These are phyloP conservation scores for Tetrahymena elliotti DNA, from an alignment of 73 alveolate genomes.

Conservation along the genomic window DNA sequence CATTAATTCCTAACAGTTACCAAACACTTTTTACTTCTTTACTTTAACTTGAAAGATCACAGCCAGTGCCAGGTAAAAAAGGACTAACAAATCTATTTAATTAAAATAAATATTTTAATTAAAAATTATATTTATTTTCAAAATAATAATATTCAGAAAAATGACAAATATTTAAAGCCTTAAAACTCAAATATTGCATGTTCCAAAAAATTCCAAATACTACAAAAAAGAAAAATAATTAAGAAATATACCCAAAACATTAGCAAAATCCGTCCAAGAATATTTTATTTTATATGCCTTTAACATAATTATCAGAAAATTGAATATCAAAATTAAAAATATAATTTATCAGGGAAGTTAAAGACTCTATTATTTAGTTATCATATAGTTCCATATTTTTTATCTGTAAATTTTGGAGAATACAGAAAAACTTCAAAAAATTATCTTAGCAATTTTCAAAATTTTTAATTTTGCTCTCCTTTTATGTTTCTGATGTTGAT, in stretches of 20 bases:
- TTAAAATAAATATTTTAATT: not conserved
- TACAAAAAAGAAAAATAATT: too few relatives aligned
- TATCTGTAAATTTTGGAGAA: not conserved
- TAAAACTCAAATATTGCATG: too few relatives aligned
- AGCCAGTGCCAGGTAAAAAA: not conserved
- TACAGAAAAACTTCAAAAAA: not conserved
- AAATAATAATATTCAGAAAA: too few relatives aligned
- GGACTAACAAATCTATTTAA: not conserved
- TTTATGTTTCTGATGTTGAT: too few relatives aligned
- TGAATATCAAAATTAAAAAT: not conserved
- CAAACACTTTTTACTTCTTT: too few relatives aligned
- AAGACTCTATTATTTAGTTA: not conserved
- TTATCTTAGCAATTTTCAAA: not conserved
- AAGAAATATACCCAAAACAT: not conserved
- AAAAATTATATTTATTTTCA: not conserved
- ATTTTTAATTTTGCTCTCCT: not conserved
- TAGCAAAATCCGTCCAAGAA: not conserved
- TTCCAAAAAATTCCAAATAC: too few relatives aligned
- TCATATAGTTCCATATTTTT: not conserved
- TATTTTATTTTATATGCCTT: not conserved
- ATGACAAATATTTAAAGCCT: too few relatives aligned
- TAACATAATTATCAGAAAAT: not conserved
- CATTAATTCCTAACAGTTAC: not conserved
- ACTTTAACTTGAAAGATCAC: too few relatives aligned
- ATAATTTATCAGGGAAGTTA: not conserved